Evolutionary conservation across 805 yeast genomes (phyloP).

Genomic region (Wickerhamiella parazyma): DNA sequence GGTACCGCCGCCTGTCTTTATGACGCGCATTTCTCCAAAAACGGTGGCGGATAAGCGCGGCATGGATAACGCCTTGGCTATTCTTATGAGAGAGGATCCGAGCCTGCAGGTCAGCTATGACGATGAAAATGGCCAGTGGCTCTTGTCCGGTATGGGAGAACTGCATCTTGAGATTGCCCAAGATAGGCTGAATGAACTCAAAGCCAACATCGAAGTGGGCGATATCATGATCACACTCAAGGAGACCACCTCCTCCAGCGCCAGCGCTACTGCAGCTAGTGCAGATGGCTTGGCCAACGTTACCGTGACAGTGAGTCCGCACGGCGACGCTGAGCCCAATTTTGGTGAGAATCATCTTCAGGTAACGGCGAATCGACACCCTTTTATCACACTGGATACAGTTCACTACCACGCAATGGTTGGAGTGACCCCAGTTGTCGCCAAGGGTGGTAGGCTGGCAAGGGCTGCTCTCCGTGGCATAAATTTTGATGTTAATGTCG

Average conservation of each 20-base stretch:
- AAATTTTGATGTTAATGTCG: conserved; percentile 42
- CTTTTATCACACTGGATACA: conserved; percentile 21
- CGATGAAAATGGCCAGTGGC: conserved; percentile 79
- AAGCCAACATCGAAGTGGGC: conserved; percentile 69
- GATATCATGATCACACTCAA: conserved; percentile 81
- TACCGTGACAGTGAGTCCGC: conserved; percentile 7
- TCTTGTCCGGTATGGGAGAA: conserved; percentile 95
- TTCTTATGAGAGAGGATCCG: conserved; percentile 79
- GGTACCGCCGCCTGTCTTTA: conserved; percentile 87
- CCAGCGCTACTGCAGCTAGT: conserved; percentile 13
- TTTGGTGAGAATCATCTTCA: conserved; percentile 5
- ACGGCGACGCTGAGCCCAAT: conserved; percentile 1
- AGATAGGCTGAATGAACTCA: conserved; percentile 66
- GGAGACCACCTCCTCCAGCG: conserved; percentile 39
- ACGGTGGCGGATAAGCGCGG: conserved; percentile 68
- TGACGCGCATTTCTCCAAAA: conserved; percentile 68
- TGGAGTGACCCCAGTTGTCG: conserved; percentile 30
- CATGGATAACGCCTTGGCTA: conserved; percentile 54
- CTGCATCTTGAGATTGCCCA: conserved; percentile 79
- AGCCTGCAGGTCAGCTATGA: conserved; percentile 55
- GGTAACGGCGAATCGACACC: conserved; percentile 16
- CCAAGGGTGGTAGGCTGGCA: conserved; percentile 31
- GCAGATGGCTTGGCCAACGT: conserved; percentile 16
- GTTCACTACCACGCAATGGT: conserved; percentile 20
- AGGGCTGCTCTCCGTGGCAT: conserved; percentile 47